phyloP scores from a whole-genome alignment of 2,329 filamentous ascomycete species.

The Dendryphion nanum region DNA sequence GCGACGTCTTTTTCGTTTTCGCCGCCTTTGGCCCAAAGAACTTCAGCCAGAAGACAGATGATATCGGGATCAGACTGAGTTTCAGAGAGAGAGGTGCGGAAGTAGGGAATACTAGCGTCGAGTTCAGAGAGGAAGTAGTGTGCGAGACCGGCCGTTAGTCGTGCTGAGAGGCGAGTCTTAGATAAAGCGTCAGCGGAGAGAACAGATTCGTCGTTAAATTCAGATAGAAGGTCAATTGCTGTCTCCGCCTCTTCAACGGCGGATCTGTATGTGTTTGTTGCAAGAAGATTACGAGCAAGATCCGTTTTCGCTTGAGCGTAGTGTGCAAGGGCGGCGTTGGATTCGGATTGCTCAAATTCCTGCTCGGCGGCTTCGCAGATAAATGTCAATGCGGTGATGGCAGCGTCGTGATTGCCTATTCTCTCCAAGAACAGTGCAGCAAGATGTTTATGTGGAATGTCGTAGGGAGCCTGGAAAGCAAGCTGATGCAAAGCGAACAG shows the following conservation, averaged over 20 bases:
- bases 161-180: constrained; percentile 76
- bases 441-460: constrained; percentile 74
- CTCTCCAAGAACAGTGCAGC: constrained; percentile 80
- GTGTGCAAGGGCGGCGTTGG: constrained; percentile 65
- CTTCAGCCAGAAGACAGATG: constrained; percentile 82
- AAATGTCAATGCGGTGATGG: constrained; percentile 62
- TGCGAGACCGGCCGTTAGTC: constrained; percentile 81
- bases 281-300: constrained; percentile 78
- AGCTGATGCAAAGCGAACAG: constrained; percentile 87
- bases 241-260: constrained; percentile 80
- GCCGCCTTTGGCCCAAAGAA: constrained; percentile 86
- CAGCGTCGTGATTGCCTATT: constrained; percentile 64
- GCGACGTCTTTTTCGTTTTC: constrained; percentile 73
- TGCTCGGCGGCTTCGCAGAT: constrained; percentile 72
- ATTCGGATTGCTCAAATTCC: constrained; percentile 83
- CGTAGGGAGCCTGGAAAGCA: constrained; percentile 65
- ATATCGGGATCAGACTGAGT: constrained; percentile 76
- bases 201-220: constrained; percentile 57
- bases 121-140: constrained; percentile 69
- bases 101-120: constrained; percentile 71
- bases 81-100: constrained; percentile 76
- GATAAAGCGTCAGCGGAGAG: constrained; percentile 63
- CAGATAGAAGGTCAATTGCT: constrained; percentile 74
- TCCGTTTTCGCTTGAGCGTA: constrained; percentile 86
- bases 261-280: constrained; percentile 60